Evolutionary conservation across 306 rosid genomes (phyloP).

Genomic region (Ziziphus jujuba): DNA sequence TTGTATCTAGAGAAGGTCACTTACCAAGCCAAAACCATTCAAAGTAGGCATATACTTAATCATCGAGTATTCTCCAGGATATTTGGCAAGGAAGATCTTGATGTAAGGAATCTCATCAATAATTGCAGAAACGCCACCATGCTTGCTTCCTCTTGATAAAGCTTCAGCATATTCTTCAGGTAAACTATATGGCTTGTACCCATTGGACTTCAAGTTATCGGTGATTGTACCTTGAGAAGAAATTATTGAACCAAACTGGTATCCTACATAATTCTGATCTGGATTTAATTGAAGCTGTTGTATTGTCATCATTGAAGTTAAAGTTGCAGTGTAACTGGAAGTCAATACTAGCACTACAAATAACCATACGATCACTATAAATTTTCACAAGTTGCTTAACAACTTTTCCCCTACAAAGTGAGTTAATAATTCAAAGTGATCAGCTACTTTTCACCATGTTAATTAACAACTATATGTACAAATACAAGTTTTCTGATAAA

Average conservation of each 20-base stretch:
- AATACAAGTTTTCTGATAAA: no score
- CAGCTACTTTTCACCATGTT: not conserved
- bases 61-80: slow-evolving; percentile 11
- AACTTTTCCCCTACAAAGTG: slow-evolving; percentile 19
- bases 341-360: slow-evolving; percentile 24
- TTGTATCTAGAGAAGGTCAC: not conserved
- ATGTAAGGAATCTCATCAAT: slow-evolving; percentile 27
- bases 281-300: slow-evolving; percentile 14
- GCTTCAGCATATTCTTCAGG: slow-evolving; percentile 22
- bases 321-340: slow-evolving; percentile 26
- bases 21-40: slow-evolving; percentile 45
- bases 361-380: slow-evolving; percentile 24
- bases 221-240: no score
- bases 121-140: slow-evolving; percentile 34
- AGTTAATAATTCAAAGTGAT: not conserved
- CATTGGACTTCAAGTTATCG: not conserved
- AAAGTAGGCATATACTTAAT: not conserved
- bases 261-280: not conserved
- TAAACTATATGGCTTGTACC: not conserved
- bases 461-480: not conserved
- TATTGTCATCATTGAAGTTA: slow-evolving; percentile 23
- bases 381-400: slow-evolving; percentile 7
- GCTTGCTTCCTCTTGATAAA: slow-evolving; percentile 22
- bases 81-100: slow-evolving; percentile 21
- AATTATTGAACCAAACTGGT: not conserved